Conservation (phyloP, 208 protist genomes). For the Trichomonas gallinae region DNA sequence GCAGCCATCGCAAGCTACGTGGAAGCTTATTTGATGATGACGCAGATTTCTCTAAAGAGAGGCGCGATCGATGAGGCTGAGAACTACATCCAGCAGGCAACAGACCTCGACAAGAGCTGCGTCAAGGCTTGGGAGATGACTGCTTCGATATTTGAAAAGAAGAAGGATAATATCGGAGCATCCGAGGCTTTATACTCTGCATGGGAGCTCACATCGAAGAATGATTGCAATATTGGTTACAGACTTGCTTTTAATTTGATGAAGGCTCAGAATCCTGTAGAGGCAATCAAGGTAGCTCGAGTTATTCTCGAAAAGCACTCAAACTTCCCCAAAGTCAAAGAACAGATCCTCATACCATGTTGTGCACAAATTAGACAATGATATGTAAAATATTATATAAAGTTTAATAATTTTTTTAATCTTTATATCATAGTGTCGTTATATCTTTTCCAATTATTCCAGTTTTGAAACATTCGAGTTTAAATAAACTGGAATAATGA, state of each 20-base stretch:
- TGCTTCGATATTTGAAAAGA: not conserved
- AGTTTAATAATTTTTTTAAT: not conserved
- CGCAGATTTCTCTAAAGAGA: not conserved
- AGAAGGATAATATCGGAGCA: not conserved
- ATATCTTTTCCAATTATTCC: too few relatives aligned
- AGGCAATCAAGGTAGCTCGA: not conserved
- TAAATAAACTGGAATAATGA: too few relatives aligned
- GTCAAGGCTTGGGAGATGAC: slow-evolving; percentile 9
- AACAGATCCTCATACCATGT: not conserved
- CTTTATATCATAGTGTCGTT: too few relatives aligned
- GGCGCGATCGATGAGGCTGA: not conserved
- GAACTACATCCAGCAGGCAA: not conserved
- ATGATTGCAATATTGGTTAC: not conserved
- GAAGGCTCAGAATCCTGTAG: not conserved
- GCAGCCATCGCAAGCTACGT: not conserved
- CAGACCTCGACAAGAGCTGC: not conserved
- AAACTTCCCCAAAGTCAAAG: not conserved
- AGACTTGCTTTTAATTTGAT: not conserved
- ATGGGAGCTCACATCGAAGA: not conserved
- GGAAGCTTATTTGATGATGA: slow-evolving; percentile 2
- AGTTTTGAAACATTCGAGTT: too few relatives aligned
- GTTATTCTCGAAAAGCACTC: not conserved
- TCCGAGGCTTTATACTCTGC: not conserved
- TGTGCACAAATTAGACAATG: not conserved
- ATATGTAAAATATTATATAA: not conserved